Percentiles rank a stretch among this genome's conserved stretches.
phyloP scores from a whole-genome alignment of 2,329 filamentous ascomycete genomes.

The Ceratocystis lukuohia region DNA sequence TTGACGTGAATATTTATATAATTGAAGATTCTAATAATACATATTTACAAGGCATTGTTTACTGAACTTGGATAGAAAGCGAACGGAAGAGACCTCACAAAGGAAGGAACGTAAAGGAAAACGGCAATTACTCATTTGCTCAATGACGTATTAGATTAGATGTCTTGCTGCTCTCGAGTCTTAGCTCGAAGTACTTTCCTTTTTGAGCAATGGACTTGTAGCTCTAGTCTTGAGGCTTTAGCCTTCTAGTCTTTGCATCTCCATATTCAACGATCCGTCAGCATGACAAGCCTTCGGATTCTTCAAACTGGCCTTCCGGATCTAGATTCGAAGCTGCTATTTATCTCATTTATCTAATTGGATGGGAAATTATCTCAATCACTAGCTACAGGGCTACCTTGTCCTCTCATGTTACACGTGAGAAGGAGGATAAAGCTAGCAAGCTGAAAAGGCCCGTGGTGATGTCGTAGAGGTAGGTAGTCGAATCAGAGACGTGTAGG shows the following conservation, averaged over 20 bases:
- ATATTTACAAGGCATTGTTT: neutral
- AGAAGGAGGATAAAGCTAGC: neutral
- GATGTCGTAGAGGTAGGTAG: neutral
- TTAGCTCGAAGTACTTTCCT: neutral
- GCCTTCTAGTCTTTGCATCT: no score
- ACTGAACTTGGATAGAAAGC: neutral
- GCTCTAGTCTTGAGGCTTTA: no score
- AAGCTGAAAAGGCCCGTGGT: constrained; percentile 1
- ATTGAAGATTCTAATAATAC: neutral
- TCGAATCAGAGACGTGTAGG: neutral
- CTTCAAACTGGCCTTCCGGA: no score
- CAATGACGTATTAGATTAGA: neutral
- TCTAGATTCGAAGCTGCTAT: neutral
- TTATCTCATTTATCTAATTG: neutral
- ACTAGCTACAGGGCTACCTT: neutral
- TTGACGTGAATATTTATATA: neutral
- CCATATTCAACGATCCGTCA: no score
- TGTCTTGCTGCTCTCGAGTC: neutral
- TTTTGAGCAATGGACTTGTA: no score
- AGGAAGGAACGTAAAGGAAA: neutral
- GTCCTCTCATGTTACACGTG: neutral
- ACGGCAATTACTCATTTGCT: neutral
- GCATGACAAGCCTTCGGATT: no score
- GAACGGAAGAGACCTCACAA: neutral
- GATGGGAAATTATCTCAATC: neutral